Conservation (phyloP, 2,329 filamentous ascomycete species). For the Neonectria neomacrospora region DNA sequence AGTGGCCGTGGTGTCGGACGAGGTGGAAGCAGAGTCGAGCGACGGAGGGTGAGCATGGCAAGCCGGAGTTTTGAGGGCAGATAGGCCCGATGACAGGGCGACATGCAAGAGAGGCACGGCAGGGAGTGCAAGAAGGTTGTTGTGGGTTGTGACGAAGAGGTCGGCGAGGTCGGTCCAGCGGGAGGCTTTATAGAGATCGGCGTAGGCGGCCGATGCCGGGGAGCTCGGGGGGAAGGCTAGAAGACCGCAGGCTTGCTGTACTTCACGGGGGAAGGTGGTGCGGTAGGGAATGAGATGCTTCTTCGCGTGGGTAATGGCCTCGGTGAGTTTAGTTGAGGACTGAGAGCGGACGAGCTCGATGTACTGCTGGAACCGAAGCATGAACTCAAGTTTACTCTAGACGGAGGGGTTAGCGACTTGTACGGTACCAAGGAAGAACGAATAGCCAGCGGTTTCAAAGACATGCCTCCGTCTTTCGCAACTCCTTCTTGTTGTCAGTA, state of each 20-base stretch:
- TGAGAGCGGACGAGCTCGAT: conserved; percentile 85
- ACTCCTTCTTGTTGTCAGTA: conserved; percentile 88
- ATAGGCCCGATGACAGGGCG: conserved; percentile 89
- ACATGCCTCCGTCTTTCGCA: conserved; percentile 85
- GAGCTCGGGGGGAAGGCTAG: conserved; percentile 74
- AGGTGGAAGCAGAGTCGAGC: conserved; percentile 56
- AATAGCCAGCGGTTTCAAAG: neutral
- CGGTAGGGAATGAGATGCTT: conserved; percentile 81
- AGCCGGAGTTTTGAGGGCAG: conserved; percentile 92
- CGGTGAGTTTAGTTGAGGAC: conserved; percentile 71
- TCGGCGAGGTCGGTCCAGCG: conserved; percentile 83
- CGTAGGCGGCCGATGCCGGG: conserved; percentile 56
- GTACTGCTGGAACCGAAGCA: conserved; percentile 92
- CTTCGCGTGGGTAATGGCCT: conserved; percentile 84
- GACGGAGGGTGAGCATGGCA: conserved; percentile 68
- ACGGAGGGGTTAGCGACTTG: conserved; percentile 11
- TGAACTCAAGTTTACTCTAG: conserved; percentile 87
- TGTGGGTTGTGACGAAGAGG: conserved; percentile 87
- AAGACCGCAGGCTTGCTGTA: conserved; percentile 80
- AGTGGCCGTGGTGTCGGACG: conserved; percentile 53
- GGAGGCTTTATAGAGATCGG: conserved; percentile 74
- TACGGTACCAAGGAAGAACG: neutral
- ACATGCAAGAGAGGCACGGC: conserved; percentile 87
- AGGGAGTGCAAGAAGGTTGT: conserved; percentile 85
- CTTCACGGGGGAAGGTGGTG: conserved; percentile 74